Base-by-base conservation (phyloP, 352 stramenopile species). In the Phytophthora citrophthora region DNA sequence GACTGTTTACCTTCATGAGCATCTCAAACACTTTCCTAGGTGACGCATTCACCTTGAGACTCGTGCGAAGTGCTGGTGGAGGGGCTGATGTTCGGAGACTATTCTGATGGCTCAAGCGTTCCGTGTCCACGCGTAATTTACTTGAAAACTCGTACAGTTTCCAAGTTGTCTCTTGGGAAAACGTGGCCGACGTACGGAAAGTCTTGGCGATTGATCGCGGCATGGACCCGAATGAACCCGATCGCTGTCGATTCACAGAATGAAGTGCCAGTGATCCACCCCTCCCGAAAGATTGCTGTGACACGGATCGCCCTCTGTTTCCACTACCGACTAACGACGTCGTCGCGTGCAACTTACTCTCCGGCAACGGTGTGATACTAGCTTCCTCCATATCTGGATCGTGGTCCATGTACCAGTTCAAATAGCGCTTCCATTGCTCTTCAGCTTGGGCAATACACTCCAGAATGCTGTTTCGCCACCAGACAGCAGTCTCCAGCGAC, bases 391-490 rank as follows among this genome's bases (percentile, higher is more conserved):
- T 54, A 9, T 84, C 76, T 6, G 79, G 70, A 13, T 94, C 86
- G 15, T 90, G 83, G 48, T 91, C 84, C 77, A 95, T 90, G 60
- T 95, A 95, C 87, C 87, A 95, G 29, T 89, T 86, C 15, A 95
- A 53, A 43, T 95, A 95, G 29, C 83, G 85, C 31, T 90, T 91
- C 87, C 87, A 95, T 62, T 93, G 84, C 57, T 91, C 81, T 68
- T 95, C 87, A 0, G 87, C 84, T 56, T 95, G 87, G 0, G 83
- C 81, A 58, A 95, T 90, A 40, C 87, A 95, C 54, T 95, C 87
- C 0, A 93, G 44, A 48, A 95, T 91, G 54, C 87, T 93, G 40
- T 91, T 93, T 24, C 87, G 81, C 87, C 87, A 95, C 87, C 87
- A 95, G 9, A 86, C 78, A 12, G 87, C 87, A 40, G 85, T 93